Conservation (phyloP, 108 stramenopile genomes). For the Bacterosira constricta region DNA sequence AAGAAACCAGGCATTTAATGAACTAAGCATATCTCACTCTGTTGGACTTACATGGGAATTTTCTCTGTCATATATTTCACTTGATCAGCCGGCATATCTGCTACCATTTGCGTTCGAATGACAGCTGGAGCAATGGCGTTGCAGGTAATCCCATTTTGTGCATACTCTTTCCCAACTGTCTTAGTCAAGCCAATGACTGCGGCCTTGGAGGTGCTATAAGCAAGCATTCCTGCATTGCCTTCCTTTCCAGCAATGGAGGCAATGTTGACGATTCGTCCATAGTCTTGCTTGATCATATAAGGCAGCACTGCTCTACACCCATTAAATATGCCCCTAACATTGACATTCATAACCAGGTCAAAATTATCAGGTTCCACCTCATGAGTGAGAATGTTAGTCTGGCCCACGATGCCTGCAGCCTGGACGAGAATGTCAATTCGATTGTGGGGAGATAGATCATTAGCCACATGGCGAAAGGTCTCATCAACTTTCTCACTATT, state of each 20-base stretch:
- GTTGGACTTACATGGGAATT: conserved; percentile 56
- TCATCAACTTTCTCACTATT: conserved; percentile 35
- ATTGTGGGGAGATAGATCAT: conserved; percentile 16
- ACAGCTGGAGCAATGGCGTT: conserved; percentile 78
- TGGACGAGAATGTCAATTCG: conserved; percentile 58
- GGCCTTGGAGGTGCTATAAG: conserved; percentile 69
- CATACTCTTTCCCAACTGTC: conserved; percentile 78
- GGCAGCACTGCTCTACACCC: conserved; percentile 62
- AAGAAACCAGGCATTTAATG: too few species aligned
- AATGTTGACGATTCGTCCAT: conserved; percentile 74
- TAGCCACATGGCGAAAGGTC: conserved; percentile 50
- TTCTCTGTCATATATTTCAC: conserved; percentile 78
- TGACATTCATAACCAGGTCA: conserved; percentile 59
- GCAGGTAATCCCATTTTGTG: conserved; percentile 68
- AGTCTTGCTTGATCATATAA: conserved; percentile 61
- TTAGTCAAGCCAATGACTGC: conserved; percentile 79
- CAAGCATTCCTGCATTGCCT: conserved; percentile 72
- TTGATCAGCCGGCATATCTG: conserved; percentile 62
- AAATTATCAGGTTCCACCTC: conserved; percentile 58
- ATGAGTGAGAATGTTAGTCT: conserved; percentile 51
- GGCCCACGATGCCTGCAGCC: conserved; percentile 60
- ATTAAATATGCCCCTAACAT: conserved; percentile 62
- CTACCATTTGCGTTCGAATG: conserved; percentile 74
- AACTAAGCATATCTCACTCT: too few species aligned
- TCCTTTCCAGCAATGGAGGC: conserved; percentile 73